These are phyloP conservation scores for Adansonia rubrostipa DNA, from an alignment of 441 rosid species.

Conservation along the genomic window DNA sequence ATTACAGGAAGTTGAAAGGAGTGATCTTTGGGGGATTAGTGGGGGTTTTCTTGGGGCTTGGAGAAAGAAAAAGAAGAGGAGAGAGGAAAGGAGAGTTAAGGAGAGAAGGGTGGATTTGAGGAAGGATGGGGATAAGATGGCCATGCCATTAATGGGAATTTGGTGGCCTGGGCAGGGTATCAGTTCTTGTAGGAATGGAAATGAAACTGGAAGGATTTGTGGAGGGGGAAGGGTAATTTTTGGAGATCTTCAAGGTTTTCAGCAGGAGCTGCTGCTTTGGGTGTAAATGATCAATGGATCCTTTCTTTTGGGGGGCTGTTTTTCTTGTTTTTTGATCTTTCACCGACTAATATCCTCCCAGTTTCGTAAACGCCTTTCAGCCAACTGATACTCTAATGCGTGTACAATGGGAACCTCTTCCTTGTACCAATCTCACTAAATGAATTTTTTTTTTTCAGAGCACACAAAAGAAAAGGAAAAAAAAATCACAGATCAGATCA, in stretches of 20 bases:
- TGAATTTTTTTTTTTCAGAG: background rate
- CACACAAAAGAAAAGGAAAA: background rate
- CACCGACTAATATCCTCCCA: background rate
- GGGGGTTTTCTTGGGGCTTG: constrained; percentile 21
- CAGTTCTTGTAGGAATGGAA: constrained; percentile 10
- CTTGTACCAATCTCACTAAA: background rate
- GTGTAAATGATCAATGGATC: constrained; percentile 1
- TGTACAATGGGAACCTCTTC: too few relatives aligned
- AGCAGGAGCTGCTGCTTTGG: background rate
- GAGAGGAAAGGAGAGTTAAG: constrained; percentile 49
- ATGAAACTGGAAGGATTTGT: background rate
- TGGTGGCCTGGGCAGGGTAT: background rate
- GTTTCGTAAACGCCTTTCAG: constrained; percentile 16
- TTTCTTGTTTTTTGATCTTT: constrained; percentile 9
- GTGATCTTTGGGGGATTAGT: constrained; percentile 43
- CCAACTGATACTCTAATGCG: too few relatives aligned
- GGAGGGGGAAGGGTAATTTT: background rate
- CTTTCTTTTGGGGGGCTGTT: background rate
- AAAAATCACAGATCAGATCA: background rate
- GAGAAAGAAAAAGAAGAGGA: constrained; percentile 53
- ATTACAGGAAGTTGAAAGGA: constrained; percentile 43
- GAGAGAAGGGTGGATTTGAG: constrained; percentile 40
- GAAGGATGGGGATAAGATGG: constrained; percentile 35
- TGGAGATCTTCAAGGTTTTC: background rate
- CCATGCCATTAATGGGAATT: constrained; percentile 57